Base-by-base conservation (phyloP, 2,329 filamentous ascomycete genomes). In the Nectriaceae sp. region DNA sequence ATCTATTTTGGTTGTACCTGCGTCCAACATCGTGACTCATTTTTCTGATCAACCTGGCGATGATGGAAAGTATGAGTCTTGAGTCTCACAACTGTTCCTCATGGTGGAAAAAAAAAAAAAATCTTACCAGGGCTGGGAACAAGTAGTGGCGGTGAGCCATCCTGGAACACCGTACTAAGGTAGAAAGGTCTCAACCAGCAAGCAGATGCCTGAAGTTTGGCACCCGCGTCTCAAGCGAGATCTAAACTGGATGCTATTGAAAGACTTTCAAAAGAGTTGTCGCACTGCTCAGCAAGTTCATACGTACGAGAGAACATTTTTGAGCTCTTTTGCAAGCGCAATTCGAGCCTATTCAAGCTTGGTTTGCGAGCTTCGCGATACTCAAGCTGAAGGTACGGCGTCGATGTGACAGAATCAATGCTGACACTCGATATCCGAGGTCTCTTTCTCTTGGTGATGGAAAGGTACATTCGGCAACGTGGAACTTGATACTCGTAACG, bases 301-400 rank as follows among this genome's bases (percentile, higher is more conserved):
- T 15, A 15, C 15, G 26, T 8, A 31, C 8, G 26, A 31, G 26
- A 31, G 26, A 31, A 31, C 26, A 31, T 8, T 42, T 31, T 43
- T 46, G 55, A 46, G 31, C 36, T 26, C 52, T 62, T 47, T 57
- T 54, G 59, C 59, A 59, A 56, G 59, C 60, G 50, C 57, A 44
- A 57, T 59, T 55, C 33, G 33, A 49, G 44, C 55, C 31, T 26
- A 46, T 61, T 61, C 42, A 46, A 62, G 59, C 42, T 41, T 42
- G 18, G 50, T 54, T 62, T 62, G 59, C 59, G 59, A 62, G 48
- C 38, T 39, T 52, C 10, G 44, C 41, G 42, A 42, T 46, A 46
- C 46, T 29, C 39, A 52, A 21, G 16, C 46, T 48, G 43, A 52
- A 54, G 47, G 39, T 49, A 51, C 48, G 22, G 38, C 33, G 38